A percentile compares a stretch with the other conserved stretches of the same genome.
These are phyloP conservation scores for Kodamaea hsintzibuensis DNA, from an alignment of 805 yeast species.

Conservation along the genomic window DNA sequence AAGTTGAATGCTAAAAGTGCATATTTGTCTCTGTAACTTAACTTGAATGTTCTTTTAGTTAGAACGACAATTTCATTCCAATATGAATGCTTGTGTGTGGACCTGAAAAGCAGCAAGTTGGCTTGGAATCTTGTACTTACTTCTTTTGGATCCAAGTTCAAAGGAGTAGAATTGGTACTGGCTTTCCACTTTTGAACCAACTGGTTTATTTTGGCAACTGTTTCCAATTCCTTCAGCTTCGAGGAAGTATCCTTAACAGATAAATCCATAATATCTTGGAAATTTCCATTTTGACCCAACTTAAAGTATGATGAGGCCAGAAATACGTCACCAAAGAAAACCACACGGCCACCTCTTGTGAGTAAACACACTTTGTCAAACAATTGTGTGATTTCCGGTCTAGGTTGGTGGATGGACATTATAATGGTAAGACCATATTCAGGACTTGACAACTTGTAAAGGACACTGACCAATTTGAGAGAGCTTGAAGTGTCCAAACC, in stretches of 20 bases:
- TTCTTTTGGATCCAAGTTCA: not conserved
- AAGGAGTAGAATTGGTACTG: not conserved
- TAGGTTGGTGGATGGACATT: constrained; percentile 28
- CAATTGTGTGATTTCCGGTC: constrained; percentile 22
- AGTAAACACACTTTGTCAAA: constrained; percentile 28
- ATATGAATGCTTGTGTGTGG: not conserved
- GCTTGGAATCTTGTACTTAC: not conserved
- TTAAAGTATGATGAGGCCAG: constrained; percentile 12
- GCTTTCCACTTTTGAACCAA: constrained; percentile 13
- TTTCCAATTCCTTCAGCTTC: constrained; percentile 10
- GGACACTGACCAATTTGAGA: constrained; percentile 22
- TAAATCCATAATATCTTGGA: constrained; percentile 14
- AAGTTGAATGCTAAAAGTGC: constrained; percentile 38
- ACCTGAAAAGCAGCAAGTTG: not conserved
- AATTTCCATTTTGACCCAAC: constrained; percentile 3
- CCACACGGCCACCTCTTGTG: constrained; percentile 26
- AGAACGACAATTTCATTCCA: constrained; percentile 30
- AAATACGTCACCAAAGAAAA: constrained; percentile 23
- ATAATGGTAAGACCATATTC: constrained; percentile 25
- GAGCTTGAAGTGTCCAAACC: constrained; percentile 30
- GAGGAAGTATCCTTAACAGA: constrained; percentile 16
- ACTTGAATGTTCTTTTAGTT: constrained; percentile 34
- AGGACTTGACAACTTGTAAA: constrained; percentile 24
- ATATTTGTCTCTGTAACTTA: constrained; percentile 33
- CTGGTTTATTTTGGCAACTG: constrained; percentile 10